Conservation (phyloP, 192 early-diverging fungal species). For the Lobulomyces angularis region DNA sequence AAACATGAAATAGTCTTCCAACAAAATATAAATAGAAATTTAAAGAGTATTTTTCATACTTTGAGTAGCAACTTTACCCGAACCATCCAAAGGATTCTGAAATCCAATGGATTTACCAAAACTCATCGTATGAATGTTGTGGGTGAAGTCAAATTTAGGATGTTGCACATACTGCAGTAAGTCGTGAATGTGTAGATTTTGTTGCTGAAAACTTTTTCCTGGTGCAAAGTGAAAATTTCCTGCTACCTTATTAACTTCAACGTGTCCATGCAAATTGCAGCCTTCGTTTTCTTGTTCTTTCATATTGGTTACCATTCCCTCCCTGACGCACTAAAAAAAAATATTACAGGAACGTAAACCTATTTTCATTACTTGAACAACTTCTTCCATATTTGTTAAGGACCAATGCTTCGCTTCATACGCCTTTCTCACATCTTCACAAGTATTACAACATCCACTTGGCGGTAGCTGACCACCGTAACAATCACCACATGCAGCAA, state of each 20-base stretch:
- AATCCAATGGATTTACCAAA: constrained; percentile 55
- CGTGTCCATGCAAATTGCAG: constrained; percentile 67
- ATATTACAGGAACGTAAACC: neutral
- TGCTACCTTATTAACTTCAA: constrained; percentile 80
- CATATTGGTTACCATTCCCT: constrained; percentile 66
- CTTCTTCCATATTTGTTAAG: constrained; percentile 53
- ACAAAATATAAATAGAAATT: neutral
- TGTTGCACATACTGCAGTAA: constrained; percentile 39
- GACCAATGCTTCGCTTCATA: constrained; percentile 77
- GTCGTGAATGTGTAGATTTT: constrained; percentile 67
- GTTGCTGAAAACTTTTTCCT: constrained; percentile 63
- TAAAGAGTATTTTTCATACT: constrained; percentile 15
- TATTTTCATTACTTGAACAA: constrained; percentile 59
- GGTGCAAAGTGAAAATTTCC: constrained; percentile 92
- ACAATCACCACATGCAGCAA: constrained; percentile 65
- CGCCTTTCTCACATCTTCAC: constrained; percentile 77
- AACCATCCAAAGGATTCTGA: constrained; percentile 56
- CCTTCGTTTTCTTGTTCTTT: constrained; percentile 75
- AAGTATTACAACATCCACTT: constrained; percentile 86
- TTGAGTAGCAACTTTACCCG: constrained; percentile 34
- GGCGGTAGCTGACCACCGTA: constrained; percentile 61
- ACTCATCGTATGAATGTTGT: constrained; percentile 65
- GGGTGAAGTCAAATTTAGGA: constrained; percentile 63
- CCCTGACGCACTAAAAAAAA: constrained; percentile 55
- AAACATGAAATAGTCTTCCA: constrained; percentile 51